phyloP scores from a whole-genome alignment of 768 basidiomycete genomes.

The Pleurotus eryngii region DNA sequence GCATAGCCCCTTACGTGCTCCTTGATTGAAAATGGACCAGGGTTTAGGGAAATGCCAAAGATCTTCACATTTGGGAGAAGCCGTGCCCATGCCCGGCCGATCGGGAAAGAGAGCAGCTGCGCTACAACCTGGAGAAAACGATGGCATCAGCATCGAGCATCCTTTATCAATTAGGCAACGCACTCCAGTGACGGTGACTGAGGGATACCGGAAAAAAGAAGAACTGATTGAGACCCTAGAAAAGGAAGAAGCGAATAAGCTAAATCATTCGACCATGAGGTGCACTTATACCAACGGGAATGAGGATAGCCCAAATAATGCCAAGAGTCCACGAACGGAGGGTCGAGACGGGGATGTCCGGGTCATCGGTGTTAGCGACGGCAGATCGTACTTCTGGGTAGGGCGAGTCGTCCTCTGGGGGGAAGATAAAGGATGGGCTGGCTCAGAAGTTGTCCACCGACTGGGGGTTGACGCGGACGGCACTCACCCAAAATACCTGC shows the following conservation, averaged over 20 bases:
- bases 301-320: conserved; percentile 49
- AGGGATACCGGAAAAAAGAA: conserved; percentile 78
- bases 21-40: conserved; percentile 73
- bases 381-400: conserved; percentile 82
- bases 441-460: not conserved
- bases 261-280: conserved; percentile 3
- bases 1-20: conserved; percentile 52
- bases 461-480: too few relatives aligned
- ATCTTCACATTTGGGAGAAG: conserved; percentile 49
- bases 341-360: conserved; percentile 54
- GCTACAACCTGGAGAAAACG: conserved; percentile 48
- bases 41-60: conserved; percentile 53
- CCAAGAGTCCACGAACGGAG: conserved; percentile 63
- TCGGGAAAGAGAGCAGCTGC: conserved; percentile 65
- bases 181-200: conserved; percentile 54
- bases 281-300: conserved; percentile 35
- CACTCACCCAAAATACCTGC: conserved; percentile 9
- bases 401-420: conserved; percentile 66
- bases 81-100: conserved; percentile 58
- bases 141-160: not conserved
- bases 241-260: conserved; percentile 31
- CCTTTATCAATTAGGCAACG: conserved; percentile 8
- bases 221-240: conserved; percentile 72
- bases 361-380: conserved; percentile 72
- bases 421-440: not conserved